phyloP scores from a whole-genome alignment of 176 grass and related monocot genomes.

The Aegilops longissima region DNA sequence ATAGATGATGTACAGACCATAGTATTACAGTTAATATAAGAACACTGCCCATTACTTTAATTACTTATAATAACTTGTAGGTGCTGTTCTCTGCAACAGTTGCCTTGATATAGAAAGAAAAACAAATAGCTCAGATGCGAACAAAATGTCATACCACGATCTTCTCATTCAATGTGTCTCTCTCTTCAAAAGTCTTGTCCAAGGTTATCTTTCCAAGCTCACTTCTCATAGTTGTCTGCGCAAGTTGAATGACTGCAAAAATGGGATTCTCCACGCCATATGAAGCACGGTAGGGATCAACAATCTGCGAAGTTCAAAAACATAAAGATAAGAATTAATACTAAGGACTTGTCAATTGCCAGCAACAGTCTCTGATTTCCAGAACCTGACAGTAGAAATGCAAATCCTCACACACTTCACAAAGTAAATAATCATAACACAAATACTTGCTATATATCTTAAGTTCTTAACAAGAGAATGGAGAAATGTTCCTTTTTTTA shows the following conservation, averaged over 20 bases:
- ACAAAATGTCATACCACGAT: constrained; percentile 70
- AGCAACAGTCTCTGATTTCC: not conserved
- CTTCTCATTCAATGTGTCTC: constrained; percentile 77
- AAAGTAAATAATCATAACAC: not conserved
- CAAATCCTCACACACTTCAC: not conserved
- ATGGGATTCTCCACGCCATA: constrained; percentile 96
- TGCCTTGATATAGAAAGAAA: not conserved
- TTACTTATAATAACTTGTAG: not conserved
- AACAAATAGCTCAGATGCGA: not conserved
- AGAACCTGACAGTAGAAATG: not conserved
- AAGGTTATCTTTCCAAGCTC: constrained; percentile 95
- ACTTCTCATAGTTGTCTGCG: constrained; percentile 96
- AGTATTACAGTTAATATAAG: not conserved
- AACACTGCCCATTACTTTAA: not conserved
- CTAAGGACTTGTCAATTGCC: not conserved
- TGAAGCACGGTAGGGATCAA: constrained; percentile 85
- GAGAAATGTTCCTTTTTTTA: not conserved
- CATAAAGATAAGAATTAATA: not conserved
- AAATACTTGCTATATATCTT: not conserved
- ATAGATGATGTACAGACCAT: not conserved
- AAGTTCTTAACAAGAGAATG: not conserved
- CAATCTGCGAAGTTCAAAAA: constrained; percentile 53
- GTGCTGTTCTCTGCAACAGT: not conserved
- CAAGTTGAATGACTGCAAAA: constrained; percentile 83
- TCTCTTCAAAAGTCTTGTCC: constrained; percentile 92